phyloP scores from a whole-genome alignment of 441 rosid species.

The Theobroma grandiflorum region DNA sequence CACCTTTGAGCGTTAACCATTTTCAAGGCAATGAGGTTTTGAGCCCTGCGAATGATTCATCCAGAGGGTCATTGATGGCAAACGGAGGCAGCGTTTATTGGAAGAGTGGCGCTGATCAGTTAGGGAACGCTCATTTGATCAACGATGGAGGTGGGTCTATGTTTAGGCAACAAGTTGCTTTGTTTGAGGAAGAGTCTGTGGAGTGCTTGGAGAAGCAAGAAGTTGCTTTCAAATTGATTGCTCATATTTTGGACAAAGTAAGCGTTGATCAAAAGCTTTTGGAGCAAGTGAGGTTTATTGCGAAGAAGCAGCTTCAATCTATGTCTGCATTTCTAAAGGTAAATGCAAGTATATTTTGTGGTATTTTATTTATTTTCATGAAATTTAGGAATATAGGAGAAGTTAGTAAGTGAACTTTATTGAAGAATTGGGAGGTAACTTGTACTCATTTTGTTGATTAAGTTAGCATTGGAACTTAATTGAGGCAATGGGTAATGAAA shows the following conservation, averaged over 20 bases:
- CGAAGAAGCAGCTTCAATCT: constrained; percentile 92
- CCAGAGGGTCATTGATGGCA: constrained; percentile 49
- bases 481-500: constrained; percentile 7
- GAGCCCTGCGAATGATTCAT: constrained; percentile 66
- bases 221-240: constrained; percentile 81
- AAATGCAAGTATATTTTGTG: constrained; percentile 24
- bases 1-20: constrained; percentile 61
- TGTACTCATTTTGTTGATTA: constrained; percentile 1
- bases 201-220: constrained; percentile 94
- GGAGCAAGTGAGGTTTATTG: constrained; percentile 75
- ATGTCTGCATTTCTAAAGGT: constrained; percentile 93
- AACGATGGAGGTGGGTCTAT: constrained; percentile 65
- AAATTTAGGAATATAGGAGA: constrained; percentile 13
- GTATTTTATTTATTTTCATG: constrained; percentile 18
- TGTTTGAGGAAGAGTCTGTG: constrained; percentile 84
- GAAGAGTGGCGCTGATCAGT: constrained; percentile 68
- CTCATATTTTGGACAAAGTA: constrained; percentile 71
- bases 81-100: constrained; percentile 65
- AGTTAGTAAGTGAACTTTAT: constrained; percentile 8
- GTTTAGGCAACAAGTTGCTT: constrained; percentile 67
- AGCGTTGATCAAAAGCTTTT: constrained; percentile 74
- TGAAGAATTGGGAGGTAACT: not conserved
- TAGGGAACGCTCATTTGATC: constrained; percentile 40
- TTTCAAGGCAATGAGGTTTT: constrained; percentile 48
- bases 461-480: constrained; percentile 21